Evolutionary conservation across 495 filamentous ascomycete species (phyloP), one percentile per base, ranked within the genome.

Genomic region (Aspergillus olivimuriae): DNA sequence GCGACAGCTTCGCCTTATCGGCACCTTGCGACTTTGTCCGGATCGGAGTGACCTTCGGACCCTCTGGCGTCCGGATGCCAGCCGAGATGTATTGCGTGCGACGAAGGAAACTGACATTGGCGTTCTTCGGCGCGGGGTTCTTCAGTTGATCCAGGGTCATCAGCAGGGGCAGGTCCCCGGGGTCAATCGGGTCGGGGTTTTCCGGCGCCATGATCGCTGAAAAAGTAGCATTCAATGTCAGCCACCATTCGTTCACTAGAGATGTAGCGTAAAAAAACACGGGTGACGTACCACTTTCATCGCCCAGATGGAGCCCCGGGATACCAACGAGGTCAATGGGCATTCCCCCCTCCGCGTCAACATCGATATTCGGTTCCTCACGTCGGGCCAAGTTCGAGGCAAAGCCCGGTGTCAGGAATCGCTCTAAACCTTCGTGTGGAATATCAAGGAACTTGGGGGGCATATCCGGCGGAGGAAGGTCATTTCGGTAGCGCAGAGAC

Each of bases 281-380:
- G n/a, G n/a, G n/a, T n/a, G n/a, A 77, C 89, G 53, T 74, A 96
- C 92, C 86, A 65, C 84, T 86, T 72, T 98, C 92, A 66, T 98
- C 87, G 42, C 90, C 90, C 50, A 97, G 79, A 58, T 97, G 95
- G 33, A 97, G 78, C 1, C 89, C 86, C 4, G 94, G 94, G 62
- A 97, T 83, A 50, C 94, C 92, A 33, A 96, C 84, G 34, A 98
- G 69, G 61, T 98, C 91, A 61, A 98, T 80, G 30, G 87, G 88
- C 91, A 98, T 96, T 26, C 94, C 92, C 45, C 95, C 79, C 70
- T 97, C 94, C 15, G 89, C 90, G 78, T 98, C 94, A 16, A 89
- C 89, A 63, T 97, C 92, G 40, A 98, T 89, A 48, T 94, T 95
- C 4, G 94, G 69, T n/a, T 89, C 81, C 67, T 97, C 90, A 48